These are phyloP conservation scores for Pascua guehoae DNA, from an alignment of 1,284 basidiomycete species.

Conservation along the genomic window DNA sequence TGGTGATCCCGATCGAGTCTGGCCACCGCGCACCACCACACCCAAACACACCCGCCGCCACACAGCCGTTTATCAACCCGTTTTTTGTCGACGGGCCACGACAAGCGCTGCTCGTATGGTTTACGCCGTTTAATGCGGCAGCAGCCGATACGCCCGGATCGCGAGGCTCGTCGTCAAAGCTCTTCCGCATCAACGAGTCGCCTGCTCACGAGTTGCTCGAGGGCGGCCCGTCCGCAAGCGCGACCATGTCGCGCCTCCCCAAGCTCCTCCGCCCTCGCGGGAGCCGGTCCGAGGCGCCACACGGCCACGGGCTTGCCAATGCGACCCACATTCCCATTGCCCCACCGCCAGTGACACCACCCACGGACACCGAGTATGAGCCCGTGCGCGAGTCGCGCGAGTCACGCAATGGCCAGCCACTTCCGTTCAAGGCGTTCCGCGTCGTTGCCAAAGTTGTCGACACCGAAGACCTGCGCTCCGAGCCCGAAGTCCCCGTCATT, in stretches of 20 bases:
- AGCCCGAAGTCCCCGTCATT: conserved; percentile 21
- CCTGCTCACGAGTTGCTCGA: conserved; percentile 14
- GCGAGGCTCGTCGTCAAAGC: conserved; percentile 8
- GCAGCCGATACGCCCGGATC: not conserved
- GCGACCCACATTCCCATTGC: conserved; percentile 9
- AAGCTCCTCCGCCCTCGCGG: conserved; percentile 39
- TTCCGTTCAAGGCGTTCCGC: conserved; percentile 46
- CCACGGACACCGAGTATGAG: conserved; percentile 4
- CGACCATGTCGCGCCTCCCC: conserved; percentile 37
- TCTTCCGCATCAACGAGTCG: conserved; percentile 18
- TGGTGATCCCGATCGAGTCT: conserved; percentile 42
- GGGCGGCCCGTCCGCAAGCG: not conserved
- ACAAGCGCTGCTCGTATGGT: conserved; percentile 46
- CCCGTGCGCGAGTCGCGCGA: conserved; percentile 1
- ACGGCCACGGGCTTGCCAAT: not conserved
- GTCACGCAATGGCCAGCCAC: conserved; percentile 24
- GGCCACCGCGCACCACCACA: conserved; percentile 1
- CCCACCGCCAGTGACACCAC: conserved; percentile 11
- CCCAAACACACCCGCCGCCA: not conserved
- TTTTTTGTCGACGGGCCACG: conserved; percentile 28
- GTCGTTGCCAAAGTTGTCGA: conserved; percentile 46
- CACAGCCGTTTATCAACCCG: conserved; percentile 19
- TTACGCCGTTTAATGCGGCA: conserved; percentile 44
- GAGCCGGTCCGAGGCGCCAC: conserved; percentile 6
- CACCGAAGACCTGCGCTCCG: conserved; percentile 36